Evolutionary conservation across 1,284 basidiomycete species (phyloP), one percentile per base, ranked within the genome.

Genomic region (Leucoagaricus sp.): DNA sequence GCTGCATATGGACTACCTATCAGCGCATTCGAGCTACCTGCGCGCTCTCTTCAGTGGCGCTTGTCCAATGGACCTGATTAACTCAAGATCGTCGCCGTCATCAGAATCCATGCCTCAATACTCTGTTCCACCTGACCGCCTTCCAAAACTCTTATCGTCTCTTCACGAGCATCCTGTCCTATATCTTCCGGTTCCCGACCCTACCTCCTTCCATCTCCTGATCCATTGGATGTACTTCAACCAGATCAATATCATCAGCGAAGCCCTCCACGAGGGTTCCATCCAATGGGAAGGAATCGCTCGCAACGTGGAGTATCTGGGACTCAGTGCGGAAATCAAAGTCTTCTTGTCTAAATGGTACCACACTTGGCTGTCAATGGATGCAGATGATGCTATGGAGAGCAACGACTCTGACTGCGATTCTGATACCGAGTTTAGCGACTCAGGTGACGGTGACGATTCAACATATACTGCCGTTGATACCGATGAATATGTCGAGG

Each of bases 211-310:
- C 68, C 84, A 84, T 41, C 75, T 85, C 23, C 79, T 92, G 63
- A 72, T 89, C 60, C 85, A 89, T 65, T 92, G 87, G 83, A 85
- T 91, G 78, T 91, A 92, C 72, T 89, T 87, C 67, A 89, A 87
- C 29, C 74, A 78, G 50, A 83, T 82, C 15, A 69, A 73, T 41
- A 76, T 76, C 58, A 86, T 92, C 62, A 79, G 84, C 63, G 74
- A 82, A 34, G 83, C 78, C 38, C 80, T 92, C 19, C 76, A 80
- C 57, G 69, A 75, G 17, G 83, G 85, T n/a, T 68, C 73, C 50
- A 75, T 90, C 50, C 81, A 81, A 44, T 92, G 89, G 90, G 86
- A 89, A 59, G 88, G 87, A 41, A 77, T 91, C 59, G 88, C 86
- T n/a, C 82, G 86, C 53, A 92, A 91, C 67, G 89, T 85, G 65